phyloP scores from a whole-genome alignment of 345 rosid genomes.

The Ceriops decandra region DNA sequence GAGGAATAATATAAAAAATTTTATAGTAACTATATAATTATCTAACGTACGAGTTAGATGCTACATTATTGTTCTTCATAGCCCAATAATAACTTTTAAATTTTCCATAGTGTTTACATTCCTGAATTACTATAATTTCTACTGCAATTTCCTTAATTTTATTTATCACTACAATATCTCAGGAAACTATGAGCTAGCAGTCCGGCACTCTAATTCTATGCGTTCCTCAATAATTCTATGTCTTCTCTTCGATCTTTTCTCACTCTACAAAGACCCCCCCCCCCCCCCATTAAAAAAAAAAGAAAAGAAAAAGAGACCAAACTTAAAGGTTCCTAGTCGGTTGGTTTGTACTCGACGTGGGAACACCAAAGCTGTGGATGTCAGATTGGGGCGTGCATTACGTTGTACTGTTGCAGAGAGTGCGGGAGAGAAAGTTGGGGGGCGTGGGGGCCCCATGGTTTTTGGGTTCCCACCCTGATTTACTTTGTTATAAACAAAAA shows the following conservation, averaged over 20 bases:
- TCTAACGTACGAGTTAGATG: no score
- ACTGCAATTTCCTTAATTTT: no score
- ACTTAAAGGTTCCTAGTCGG: conserved; percentile 10
- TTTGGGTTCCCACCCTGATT: not conserved
- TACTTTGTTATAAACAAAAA: not conserved
- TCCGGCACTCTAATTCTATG: no score
- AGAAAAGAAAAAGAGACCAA: not conserved
- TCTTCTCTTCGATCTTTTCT: not conserved
- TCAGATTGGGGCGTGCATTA: conserved; percentile 39
- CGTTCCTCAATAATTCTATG: conserved; percentile 10
- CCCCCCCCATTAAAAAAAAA: not conserved
- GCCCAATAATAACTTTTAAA: no score
- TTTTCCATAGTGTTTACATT: no score
- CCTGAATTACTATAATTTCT: no score
- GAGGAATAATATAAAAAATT: no score
- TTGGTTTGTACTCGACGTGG: conserved; percentile 29
- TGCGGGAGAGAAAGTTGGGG: no score
- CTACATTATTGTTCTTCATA: no score
- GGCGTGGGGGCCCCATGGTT: conserved; percentile 12
- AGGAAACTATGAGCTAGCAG: no score
- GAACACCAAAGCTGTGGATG: conserved; percentile 32
- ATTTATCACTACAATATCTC: no score
- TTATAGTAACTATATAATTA: no score
- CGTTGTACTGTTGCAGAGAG: conserved; percentile 1
- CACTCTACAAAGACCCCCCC: not conserved